Percentiles rank a stretch among this genome's conserved stretches.
Evolutionary conservation across 805 yeast genomes (phyloP).

Genomic region (Cyberlindnera nakhonratchasimensis): DNA sequence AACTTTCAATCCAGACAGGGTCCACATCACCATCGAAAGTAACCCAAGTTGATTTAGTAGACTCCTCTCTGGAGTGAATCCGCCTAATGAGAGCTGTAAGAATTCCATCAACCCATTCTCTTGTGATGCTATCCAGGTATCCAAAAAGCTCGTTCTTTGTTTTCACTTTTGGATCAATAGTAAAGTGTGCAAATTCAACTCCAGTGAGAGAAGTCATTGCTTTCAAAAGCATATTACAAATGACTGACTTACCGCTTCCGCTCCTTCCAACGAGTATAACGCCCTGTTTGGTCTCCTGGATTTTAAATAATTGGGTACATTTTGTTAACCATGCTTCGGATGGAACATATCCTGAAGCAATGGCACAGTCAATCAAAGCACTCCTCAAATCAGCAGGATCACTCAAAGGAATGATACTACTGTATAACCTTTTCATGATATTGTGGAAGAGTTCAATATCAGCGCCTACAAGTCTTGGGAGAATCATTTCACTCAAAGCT

Average conservation of each 20-base stretch:
- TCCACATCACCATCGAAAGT: slow-evolving; percentile 91
- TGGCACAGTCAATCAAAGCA: slow-evolving; percentile 30
- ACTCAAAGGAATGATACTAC: slow-evolving; percentile 45
- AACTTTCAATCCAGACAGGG: slow-evolving; percentile 88
- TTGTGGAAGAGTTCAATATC: slow-evolving; percentile 43
- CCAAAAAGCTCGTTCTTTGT: slow-evolving; percentile 70
- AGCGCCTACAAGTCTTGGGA: slow-evolving; percentile 58
- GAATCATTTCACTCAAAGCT: slow-evolving; percentile 57
- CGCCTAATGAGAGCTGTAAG: slow-evolving; percentile 65
- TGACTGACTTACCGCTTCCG: slow-evolving; percentile 68
- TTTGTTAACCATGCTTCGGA: slow-evolving; percentile 49
- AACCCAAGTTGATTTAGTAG: slow-evolving; percentile 59
- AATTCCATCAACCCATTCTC: slow-evolving; percentile 93
- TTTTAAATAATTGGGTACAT: slow-evolving; percentile 56
- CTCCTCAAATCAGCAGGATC: slow-evolving; percentile 27
- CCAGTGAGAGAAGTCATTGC: slow-evolving; percentile 33
- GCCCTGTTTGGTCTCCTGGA: slow-evolving; percentile 68
- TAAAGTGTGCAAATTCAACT: slow-evolving; percentile 37
- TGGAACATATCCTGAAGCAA: slow-evolving; percentile 30
- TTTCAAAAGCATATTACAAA: slow-evolving; percentile 47
- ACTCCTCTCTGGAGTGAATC: slow-evolving; percentile 38
- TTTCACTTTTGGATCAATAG: slow-evolving; percentile 74
- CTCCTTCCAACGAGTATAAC: slow-evolving; percentile 75
- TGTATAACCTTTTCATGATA: slow-evolving; percentile 6
- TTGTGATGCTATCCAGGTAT: slow-evolving; percentile 61